These are phyloP conservation scores for Pneumocystis canis DNA, from an alignment of 1,139 yeast species.

Conservation along the genomic window DNA sequence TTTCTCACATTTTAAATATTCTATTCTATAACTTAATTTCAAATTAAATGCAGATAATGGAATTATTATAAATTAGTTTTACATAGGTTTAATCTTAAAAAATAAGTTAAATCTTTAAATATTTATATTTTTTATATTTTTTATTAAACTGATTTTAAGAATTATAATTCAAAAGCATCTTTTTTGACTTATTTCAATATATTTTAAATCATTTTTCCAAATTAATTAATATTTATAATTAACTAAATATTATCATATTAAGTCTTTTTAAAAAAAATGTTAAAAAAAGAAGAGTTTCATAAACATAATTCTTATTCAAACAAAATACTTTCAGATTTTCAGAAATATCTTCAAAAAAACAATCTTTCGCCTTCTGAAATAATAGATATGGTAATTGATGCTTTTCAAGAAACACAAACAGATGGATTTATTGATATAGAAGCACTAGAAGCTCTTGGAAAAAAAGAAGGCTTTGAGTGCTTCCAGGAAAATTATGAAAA, in stretches of 20 bases:
- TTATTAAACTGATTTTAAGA: too few relatives aligned
- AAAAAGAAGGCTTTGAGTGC: not conserved
- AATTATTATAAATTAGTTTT: too few relatives aligned
- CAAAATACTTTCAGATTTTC: not conserved
- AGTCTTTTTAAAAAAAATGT: not conserved
- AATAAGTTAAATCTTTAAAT: too few relatives aligned
- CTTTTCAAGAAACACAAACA: not conserved
- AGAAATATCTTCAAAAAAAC: not conserved
- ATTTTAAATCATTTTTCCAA: not conserved
- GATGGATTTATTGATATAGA: not conserved
- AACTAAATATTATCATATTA: not conserved
- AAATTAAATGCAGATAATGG: too few relatives aligned
- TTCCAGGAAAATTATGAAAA: not conserved
- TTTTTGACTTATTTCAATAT: not conserved
- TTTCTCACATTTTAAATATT: too few relatives aligned
- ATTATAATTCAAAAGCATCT: not conserved
- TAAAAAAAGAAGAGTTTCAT: not conserved
- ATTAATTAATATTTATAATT: not conserved
- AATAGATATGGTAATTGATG: not conserved
- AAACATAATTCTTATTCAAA: not conserved
- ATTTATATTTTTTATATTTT: too few relatives aligned
- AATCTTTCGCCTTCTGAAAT: not conserved
- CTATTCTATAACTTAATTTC: too few relatives aligned
- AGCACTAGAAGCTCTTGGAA: not conserved
- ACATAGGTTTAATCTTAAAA: too few relatives aligned